These are phyloP conservation scores for Rhynchosporium graminicola DNA, from an alignment of 2,329 filamentous ascomycete genomes.

Conservation along the genomic window DNA sequence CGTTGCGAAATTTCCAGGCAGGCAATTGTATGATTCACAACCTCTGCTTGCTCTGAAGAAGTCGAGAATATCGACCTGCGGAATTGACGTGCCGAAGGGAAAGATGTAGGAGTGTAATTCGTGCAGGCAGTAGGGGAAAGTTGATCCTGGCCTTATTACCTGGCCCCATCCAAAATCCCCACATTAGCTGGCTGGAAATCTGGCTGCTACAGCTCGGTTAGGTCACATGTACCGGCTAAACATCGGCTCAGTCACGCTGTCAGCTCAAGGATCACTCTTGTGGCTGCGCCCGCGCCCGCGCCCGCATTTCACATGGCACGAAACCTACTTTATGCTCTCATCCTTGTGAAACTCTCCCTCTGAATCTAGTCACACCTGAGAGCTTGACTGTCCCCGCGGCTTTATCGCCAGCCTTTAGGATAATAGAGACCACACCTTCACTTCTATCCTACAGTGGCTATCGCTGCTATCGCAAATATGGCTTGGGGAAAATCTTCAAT, in stretches of 20 bases:
- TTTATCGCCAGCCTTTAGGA: no score
- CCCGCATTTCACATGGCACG: constrained; percentile 12
- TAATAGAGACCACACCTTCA: constrained; percentile 1
- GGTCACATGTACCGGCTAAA: constrained; percentile 12
- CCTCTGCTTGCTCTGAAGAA: constrained; percentile 23
- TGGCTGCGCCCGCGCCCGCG: constrained; percentile 3
- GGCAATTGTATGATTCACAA: constrained; percentile 12
- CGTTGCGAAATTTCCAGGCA: constrained; percentile 33
- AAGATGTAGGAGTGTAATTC: constrained; percentile 7
- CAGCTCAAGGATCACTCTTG: background rate
- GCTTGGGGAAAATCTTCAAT: constrained; percentile 39
- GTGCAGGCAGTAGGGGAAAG: constrained; percentile 6
- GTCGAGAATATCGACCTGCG: constrained; percentile 18
- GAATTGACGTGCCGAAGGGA: constrained; percentile 31
- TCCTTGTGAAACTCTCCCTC: constrained; percentile 13
- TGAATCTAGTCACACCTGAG: background rate
- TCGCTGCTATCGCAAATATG: constrained; percentile 36
- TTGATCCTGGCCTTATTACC: constrained; percentile 23
- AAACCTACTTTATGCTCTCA: background rate
- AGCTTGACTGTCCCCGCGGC: no score
- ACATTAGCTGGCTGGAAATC: constrained; percentile 20
- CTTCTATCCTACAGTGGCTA: constrained; percentile 7
- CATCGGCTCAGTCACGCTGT: background rate
- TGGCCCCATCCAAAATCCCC: constrained; percentile 3
- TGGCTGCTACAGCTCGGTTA: constrained; percentile 10